Evolutionary conservation across 257 asterid genomes (phyloP), one percentile per base, ranked within the genome.

Genomic region (Jaltomata sinuosa): DNA sequence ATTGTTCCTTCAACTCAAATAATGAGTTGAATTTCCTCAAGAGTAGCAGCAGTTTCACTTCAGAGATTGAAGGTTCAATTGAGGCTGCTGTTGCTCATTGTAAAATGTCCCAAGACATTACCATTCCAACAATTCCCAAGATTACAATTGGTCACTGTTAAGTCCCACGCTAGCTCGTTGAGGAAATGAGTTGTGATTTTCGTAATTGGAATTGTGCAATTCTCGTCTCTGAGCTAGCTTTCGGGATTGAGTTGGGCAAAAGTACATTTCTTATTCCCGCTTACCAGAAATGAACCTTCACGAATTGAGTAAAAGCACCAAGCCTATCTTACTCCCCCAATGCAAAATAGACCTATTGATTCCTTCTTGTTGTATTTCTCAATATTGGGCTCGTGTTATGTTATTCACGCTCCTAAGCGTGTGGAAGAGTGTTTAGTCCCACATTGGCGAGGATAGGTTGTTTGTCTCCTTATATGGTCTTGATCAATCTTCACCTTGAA

Each of bases 51-150:
- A 88, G 90, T 59, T 90, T 83, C 2, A 90, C 85, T 3, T 29
- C 53, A 54, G 92, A 89, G 89, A 54, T 88, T 32, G 95, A 93
- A 80, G 67, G 89, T 1, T 90, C 93, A 2, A 90, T 93, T 82
- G 89, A 93, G 72, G 95, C 91, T 10, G 94, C 95, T 72, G 91
- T 93, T 85, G 97, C 92, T 79, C 92, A 93, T 59, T 92, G 95
- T 91, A 92, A 92, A 86, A 90, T 82, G 19, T 89, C 95, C 84
- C 90, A 89, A 19, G 88, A 89, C 78, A 64, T 22, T 74, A 47
- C 53, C 36, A 40, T 57, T 69, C 47, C 82, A 38, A 72, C 25
- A 71, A 55, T 22, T 55, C 11, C 27, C 27, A 55, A 55, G 14
- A 21, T 21, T 55, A 4, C 14, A 21, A 22, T 19, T 55, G 64